These are phyloP conservation scores for Sporisorium reilianum DNA, from an alignment of 1,284 basidiomycete species.

Conservation along the genomic window DNA sequence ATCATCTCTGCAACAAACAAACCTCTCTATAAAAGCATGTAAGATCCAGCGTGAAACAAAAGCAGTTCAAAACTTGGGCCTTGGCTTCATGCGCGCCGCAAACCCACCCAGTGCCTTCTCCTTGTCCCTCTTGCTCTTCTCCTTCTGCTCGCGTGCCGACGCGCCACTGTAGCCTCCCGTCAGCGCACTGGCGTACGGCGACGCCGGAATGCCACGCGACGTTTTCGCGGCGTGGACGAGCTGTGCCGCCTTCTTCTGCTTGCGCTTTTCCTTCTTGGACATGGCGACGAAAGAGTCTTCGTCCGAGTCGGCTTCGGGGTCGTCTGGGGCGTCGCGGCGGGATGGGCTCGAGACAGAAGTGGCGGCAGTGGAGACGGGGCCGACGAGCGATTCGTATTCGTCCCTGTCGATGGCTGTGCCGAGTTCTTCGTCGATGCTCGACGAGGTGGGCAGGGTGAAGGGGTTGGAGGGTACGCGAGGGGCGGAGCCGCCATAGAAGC, in stretches of 20 bases:
- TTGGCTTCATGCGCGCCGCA: conserved; percentile 35
- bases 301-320: conserved; percentile 21
- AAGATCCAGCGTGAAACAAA: not conserved
- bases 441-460: conserved; percentile 15
- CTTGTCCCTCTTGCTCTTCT: conserved; percentile 27
- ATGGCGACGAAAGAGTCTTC: conserved; percentile 10
- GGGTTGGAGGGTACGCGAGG: conserved; percentile 15
- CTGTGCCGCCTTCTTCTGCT: conserved; percentile 39
- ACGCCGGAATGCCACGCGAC: conserved; percentile 17
- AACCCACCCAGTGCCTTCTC: conserved; percentile 17
- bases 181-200: conserved; percentile 38
- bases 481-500: conserved; percentile 36
- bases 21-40: not conserved
- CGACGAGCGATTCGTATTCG: conserved; percentile 50
- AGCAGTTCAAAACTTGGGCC: conserved; percentile 1
- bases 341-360: not conserved
- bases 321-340: not conserved
- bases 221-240: conserved; percentile 12
- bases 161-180: conserved; percentile 1
- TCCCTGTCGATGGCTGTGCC: conserved; percentile 36
- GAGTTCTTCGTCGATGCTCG: conserved; percentile 29
- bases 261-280: conserved; percentile 43
- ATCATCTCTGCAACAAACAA: not conserved
- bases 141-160: conserved; percentile 17
- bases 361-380: not conserved